phyloP scores from a whole-genome alignment of 345 rosid species.

The Theobroma cacao region DNA sequence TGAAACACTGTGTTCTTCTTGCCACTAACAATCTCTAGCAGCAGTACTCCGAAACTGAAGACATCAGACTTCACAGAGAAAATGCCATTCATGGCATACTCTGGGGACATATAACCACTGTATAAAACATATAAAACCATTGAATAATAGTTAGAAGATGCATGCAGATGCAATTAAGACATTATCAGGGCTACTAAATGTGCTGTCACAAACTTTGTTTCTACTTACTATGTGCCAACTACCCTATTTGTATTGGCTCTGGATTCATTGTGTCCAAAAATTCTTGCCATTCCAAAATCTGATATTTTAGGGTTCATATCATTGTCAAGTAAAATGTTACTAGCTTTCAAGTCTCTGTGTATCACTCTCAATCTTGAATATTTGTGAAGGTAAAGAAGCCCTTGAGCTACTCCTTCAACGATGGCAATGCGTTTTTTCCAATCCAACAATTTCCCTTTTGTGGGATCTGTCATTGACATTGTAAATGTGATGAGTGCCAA shows the following conservation, averaged over 20 bases:
- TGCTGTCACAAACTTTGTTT: neutral
- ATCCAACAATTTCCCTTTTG: constrained; percentile 16
- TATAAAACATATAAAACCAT: neutral
- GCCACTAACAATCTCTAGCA: constrained; percentile 45
- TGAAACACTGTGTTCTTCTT: constrained; percentile 42
- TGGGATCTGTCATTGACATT: constrained; percentile 24
- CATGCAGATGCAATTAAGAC: neutral
- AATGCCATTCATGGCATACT: constrained; percentile 40
- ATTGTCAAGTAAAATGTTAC: constrained; percentile 43
- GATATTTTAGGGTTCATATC: constrained; percentile 48
- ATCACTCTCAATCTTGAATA: constrained; percentile 32
- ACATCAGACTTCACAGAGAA: constrained; percentile 47
- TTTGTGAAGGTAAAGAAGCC: constrained; percentile 51
- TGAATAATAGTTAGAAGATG: neutral
- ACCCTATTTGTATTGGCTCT: constrained; percentile 18
- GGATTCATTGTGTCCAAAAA: constrained; percentile 35
- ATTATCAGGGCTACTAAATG: neutral
- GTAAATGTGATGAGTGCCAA: neutral
- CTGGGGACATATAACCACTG: constrained; percentile 31
- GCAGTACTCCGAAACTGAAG: constrained; percentile 42
- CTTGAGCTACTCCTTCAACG: constrained; percentile 42
- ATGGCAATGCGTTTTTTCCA: constrained; percentile 35
- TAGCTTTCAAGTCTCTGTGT: constrained; percentile 43
- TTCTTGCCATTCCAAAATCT: constrained; percentile 51
- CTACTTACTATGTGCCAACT: constrained; percentile 48